Base-by-base conservation (phyloP, 2,329 filamentous ascomycete genomes). In the Calonectria multiphialidica region DNA sequence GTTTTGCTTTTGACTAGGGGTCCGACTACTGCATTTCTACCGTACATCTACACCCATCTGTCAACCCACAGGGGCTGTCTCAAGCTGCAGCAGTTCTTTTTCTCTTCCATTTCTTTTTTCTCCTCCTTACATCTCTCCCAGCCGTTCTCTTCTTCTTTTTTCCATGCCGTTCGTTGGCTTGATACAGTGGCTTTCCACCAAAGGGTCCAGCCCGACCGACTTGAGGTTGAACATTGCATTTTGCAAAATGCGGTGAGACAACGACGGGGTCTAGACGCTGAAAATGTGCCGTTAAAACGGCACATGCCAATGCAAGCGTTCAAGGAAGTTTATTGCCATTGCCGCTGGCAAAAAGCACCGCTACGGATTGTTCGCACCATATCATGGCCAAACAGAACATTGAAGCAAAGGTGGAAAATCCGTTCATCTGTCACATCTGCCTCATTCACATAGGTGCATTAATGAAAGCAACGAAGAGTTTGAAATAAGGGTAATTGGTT, bases 401-500 rank as follows among this genome's bases (percentile, higher is more conserved):
- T 50, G 3, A 18, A 7, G 37, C 35, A 40, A 40, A 23, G 18
- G 9, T 40, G 35, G 18, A 3, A 16, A 25, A 25, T 21, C 37
- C n/a, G 7, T 37, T 10, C 5, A 8, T 30, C 15, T 13, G 23
- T 40, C 5, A 12, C 13, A n/a, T 40, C 33, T 59, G 6, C 7
- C 21, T 18, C 35, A 6, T 9, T 5, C n/a, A 13, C 44, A 23
- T 13, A 18, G 2, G 9, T 23, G 8, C n/a, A 9, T 23, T 5
- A 47, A 23, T 10, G 21, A 10, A 21, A 23, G 10, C 10, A 23
- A 12, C 9, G n/a, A 47, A 13, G 33, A 33, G 5, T 8, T 53
- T 53, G 10, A 21, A 15, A 53, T 30, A 16, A 10, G 44, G 44
- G 59, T 53, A 40, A 74, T 76, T 71, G 50, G 44, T 72, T 68